Evolutionary conservation across 2,329 filamentous ascomycete genomes (phyloP), one percentile per base, ranked within the genome.

Genomic region (Penicillium hordei): DNA sequence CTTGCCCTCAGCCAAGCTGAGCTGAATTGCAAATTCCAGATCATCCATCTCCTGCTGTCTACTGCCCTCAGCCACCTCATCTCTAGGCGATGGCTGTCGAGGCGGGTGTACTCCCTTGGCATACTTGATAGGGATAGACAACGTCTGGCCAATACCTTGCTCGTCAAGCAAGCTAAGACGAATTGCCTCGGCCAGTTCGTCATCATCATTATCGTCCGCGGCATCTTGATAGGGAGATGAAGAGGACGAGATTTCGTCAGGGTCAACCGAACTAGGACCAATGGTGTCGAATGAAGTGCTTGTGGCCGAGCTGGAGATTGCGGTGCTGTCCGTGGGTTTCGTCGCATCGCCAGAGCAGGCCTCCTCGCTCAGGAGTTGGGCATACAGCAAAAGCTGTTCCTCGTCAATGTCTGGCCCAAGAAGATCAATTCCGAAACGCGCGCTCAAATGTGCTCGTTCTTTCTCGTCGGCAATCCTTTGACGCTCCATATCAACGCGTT

Each of bases 371-470:
- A 88, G 70, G 71, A 88, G 77, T 15, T 82, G 81, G 8, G 86
- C 86, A 69, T 87, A 88, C 2, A 84, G 83, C 25, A 88, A 67
- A 49, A 86, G 78, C 63, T 88, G 83, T 53, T 88, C 86, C 64
- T 88, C 85, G 57, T 75, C 82, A 3, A 80, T 78, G 52, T 79
- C 82, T 2, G 78, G 78, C 0, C 81, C 83, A 2, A 88, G 74
- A 10, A 97, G 76, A 34, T 92, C 91, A 2, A 94, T 86, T 6
- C 94, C 94, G 68, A 96, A 99, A 36, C 93, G 86, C 31, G 85
- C 87, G 36, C 86, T 88, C 27, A 97, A 80, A 25, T 87, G 86
- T 17, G 86, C 83, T 54, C 86, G 81, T 68, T 95, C 88, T 55
- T 87, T 87, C 25, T 82, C 81, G 39, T 85, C 83, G 43, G 85